phyloP scores from a whole-genome alignment of 768 basidiomycete genomes.

The Collybiopsis luxurians region DNA sequence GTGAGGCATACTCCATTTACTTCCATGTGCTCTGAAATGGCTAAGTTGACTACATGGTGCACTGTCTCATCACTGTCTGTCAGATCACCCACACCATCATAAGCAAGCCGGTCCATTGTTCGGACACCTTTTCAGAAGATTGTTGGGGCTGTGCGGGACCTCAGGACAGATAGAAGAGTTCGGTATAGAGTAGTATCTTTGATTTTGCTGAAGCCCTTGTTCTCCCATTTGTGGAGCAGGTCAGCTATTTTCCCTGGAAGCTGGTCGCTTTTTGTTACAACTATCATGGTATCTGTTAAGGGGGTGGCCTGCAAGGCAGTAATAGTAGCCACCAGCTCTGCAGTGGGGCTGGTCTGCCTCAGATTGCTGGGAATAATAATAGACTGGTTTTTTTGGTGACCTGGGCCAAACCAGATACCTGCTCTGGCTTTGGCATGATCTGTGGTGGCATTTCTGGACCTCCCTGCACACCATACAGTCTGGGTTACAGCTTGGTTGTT shows the following conservation, averaged over 20 bases:
- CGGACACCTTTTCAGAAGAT: conserved; percentile 25
- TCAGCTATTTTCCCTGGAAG: conserved; percentile 18
- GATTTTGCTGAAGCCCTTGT: conserved; percentile 20
- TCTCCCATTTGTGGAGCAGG: conserved; percentile 18
- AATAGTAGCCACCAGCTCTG: conserved; percentile 16
- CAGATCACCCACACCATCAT: conserved; percentile 18
- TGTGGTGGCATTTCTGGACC: conserved; percentile 12
- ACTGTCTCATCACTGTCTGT: not conserved
- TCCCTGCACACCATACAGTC: not conserved
- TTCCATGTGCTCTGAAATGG: not conserved
- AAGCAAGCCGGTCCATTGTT: conserved; percentile 19
- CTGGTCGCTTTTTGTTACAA: conserved; percentile 13
- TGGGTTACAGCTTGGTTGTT: not conserved
- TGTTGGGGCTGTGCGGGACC: conserved; percentile 12
- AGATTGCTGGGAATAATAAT: conserved; percentile 9
- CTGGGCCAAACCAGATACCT: conserved; percentile 15
- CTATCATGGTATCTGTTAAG: conserved; percentile 1
- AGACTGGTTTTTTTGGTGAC: conserved; percentile 15
- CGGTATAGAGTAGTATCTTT: conserved; percentile 14
- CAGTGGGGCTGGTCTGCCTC: conserved; percentile 20
- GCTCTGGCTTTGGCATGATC: conserved; percentile 16
- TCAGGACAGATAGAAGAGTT: conserved; percentile 6
- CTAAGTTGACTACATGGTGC: not conserved
- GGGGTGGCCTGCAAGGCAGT: conserved; percentile 2
- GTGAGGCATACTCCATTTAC: not conserved